Percentiles rank a stretch among this genome's conserved stretches.
Conservation (phyloP, 371 early-diverging fungal species). For the Chytridium lagenaria region DNA sequence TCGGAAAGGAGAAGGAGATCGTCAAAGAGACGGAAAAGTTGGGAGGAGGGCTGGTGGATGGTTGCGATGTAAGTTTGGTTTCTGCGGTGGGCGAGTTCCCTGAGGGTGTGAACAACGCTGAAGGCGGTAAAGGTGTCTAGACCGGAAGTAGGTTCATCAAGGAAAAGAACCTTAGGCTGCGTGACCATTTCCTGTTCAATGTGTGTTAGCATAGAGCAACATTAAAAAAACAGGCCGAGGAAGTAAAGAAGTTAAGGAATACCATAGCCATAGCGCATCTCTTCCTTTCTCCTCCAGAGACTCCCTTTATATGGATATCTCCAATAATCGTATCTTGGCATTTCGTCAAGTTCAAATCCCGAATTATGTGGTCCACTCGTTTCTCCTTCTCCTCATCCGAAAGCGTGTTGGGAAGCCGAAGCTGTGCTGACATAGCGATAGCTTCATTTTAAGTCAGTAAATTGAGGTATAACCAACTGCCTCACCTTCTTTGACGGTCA, state of each 20-base stretch:
- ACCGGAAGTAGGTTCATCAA: slow-evolving; percentile 87
- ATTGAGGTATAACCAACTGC: neutral
- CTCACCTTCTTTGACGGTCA: slow-evolving; percentile 75
- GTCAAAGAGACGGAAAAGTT: slow-evolving; percentile 68
- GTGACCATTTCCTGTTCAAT: slow-evolving; percentile 76
- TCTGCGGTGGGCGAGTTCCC: slow-evolving; percentile 52
- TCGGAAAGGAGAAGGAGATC: slow-evolving; percentile 64
- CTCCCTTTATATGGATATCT: slow-evolving; percentile 70
- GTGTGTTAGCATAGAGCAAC: too few species aligned
- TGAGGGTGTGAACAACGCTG: slow-evolving; percentile 61
- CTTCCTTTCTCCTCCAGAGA: slow-evolving; percentile 92
- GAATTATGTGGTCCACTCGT: slow-evolving; percentile 74
- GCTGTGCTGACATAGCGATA: slow-evolving; percentile 76
- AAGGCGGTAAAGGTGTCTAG: slow-evolving; percentile 78
- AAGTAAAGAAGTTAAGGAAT: neutral
- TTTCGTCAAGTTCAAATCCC: slow-evolving; percentile 71
- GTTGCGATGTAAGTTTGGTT: slow-evolving; percentile 63
- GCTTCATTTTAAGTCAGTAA: slow-evolving; percentile 44
- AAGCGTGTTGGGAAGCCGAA: slow-evolving; percentile 77
- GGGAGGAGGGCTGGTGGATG: slow-evolving; percentile 73
- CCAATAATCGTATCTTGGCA: slow-evolving; percentile 78
- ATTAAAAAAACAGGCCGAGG: slow-evolving; percentile 46
- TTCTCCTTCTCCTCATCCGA: slow-evolving; percentile 61
- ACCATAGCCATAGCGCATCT: slow-evolving; percentile 59
- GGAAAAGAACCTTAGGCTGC: slow-evolving; percentile 82